Conservation (phyloP, 768 basidiomycete genomes). For the Rhodotorula diobovata region DNA sequence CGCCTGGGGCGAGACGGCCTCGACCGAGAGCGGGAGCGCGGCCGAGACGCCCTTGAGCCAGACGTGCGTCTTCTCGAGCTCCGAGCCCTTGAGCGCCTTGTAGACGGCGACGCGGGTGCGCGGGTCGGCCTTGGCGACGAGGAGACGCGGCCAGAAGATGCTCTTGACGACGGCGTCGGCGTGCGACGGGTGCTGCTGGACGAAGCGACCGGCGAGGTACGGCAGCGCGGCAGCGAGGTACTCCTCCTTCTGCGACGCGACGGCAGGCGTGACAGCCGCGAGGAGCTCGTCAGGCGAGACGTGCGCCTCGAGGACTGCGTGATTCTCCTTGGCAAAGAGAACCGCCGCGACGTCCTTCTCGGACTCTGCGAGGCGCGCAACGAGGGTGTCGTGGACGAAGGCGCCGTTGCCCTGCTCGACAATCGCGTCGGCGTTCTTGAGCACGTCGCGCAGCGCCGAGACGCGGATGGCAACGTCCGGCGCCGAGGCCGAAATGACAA, state of each 20-base stretch:
- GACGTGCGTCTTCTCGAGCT: constrained; percentile 15
- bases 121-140: constrained; percentile 8
- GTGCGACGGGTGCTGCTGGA: constrained; percentile 49
- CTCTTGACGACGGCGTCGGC: constrained; percentile 14
- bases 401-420: constrained; percentile 26
- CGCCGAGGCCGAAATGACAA: constrained; percentile 23
- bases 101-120: not conserved
- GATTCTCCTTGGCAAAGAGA: constrained; percentile 55
- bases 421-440: constrained; percentile 50
- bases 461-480: constrained; percentile 61
- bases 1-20: not conserved
- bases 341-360: constrained; percentile 60
- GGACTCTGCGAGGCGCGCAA: constrained; percentile 66
- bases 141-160: constrained; percentile 28
- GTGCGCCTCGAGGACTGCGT: constrained; percentile 50
- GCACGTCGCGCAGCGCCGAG: constrained; percentile 49
- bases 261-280: constrained; percentile 35
- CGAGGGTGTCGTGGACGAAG: constrained; percentile 60
- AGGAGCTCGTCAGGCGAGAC: constrained; percentile 41
- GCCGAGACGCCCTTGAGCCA: constrained; percentile 27
- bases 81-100: constrained; percentile 8
- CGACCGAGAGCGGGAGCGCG: not conserved
- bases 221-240: constrained; percentile 46
- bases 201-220: constrained; percentile 52
- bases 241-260: constrained; percentile 21